Conservation (phyloP, 2,329 filamentous ascomycete species). For the Cladophialophora bantiana region DNA sequence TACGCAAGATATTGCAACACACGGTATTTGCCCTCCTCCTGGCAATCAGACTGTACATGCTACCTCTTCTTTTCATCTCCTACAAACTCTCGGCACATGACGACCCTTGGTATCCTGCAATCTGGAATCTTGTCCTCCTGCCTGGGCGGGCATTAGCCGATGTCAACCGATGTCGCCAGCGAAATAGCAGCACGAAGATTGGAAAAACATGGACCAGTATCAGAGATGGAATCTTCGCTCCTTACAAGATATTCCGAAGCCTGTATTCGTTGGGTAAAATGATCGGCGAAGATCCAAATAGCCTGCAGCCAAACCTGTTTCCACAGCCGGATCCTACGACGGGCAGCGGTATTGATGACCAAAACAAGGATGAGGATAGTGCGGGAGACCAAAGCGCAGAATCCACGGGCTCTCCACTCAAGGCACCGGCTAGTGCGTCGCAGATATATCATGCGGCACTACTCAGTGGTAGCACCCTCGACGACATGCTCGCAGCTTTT, state of each 20-base stretch:
- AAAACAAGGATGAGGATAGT: constrained; percentile 16
- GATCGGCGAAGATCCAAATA: constrained; percentile 24
- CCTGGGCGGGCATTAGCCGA: constrained; percentile 14
- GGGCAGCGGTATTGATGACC: constrained; percentile 19
- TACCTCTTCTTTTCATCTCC: constrained; percentile 33
- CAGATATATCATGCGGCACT: constrained; percentile 33
- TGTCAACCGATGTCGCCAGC: constrained; percentile 9
- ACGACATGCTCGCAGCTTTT: constrained; percentile 33
- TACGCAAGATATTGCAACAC: constrained; percentile 31
- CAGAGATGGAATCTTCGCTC: constrained; percentile 11
- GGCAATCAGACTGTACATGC: constrained; percentile 32
- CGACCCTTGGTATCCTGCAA: constrained; percentile 28
- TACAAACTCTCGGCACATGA: constrained; percentile 28
- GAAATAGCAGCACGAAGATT: not conserved
- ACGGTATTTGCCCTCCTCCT: constrained; percentile 27
- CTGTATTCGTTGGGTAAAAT: constrained; percentile 26
- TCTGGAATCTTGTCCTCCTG: constrained; percentile 25
- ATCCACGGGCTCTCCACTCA: constrained; percentile 5
- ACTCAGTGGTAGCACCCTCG: constrained; percentile 28
- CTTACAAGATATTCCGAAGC: constrained; percentile 20
- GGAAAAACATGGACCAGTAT: constrained; percentile 16
- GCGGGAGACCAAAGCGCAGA: not conserved
- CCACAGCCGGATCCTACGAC: constrained; percentile 5
- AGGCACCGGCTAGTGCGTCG: constrained; percentile 23
- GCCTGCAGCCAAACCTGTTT: constrained; percentile 11